These are phyloP conservation scores for Penicillium sp. DNA, from an alignment of 2,329 filamentous ascomycete genomes.

Conservation along the genomic window DNA sequence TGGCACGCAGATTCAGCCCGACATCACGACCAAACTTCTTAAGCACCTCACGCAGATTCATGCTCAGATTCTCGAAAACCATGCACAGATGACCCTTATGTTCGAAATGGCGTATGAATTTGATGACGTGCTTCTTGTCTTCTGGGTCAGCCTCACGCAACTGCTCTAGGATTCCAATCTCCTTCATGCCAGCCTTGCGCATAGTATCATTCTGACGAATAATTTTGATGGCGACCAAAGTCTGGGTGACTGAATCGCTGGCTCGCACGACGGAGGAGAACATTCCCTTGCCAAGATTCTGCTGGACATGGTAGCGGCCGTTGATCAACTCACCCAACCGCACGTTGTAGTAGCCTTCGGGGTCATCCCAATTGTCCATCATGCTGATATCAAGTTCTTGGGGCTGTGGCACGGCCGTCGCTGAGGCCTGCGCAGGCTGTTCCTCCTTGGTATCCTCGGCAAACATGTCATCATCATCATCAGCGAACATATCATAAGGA, in stretches of 20 bases:
- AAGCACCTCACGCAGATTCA: slow-evolving; percentile 90
- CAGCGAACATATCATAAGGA: slow-evolving; percentile 66
- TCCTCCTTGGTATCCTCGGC: slow-evolving; percentile 68
- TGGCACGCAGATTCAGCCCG: slow-evolving; percentile 85
- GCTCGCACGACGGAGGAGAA: slow-evolving; percentile 96
- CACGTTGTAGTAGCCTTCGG: slow-evolving; percentile 95
- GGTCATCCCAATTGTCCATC: slow-evolving; percentile 90
- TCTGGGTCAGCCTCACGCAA: slow-evolving; percentile 84
- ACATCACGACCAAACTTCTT: slow-evolving; percentile 96
- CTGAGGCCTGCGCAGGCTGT: slow-evolving; percentile 51
- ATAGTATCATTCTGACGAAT: slow-evolving; percentile 96
- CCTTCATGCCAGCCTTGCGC: slow-evolving; percentile 86
- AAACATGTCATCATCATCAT: slow-evolving; percentile 81
- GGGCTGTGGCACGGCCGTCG: slow-evolving; percentile 55
- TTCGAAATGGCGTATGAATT: slow-evolving; percentile 84
- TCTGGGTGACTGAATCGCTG: slow-evolving; percentile 72
- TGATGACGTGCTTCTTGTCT: slow-evolving; percentile 88
- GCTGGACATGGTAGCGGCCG: slow-evolving; percentile 84
- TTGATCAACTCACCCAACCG: slow-evolving; percentile 89
- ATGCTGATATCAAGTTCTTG: slow-evolving; percentile 71
- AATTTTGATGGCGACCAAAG: slow-evolving; percentile 93
- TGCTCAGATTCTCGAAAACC: slow-evolving; percentile 90
- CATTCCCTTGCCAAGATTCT: slow-evolving; percentile 88
- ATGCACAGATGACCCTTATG: slow-evolving; percentile 95
- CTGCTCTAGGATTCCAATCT: slow-evolving; percentile 89